Evolutionary conservation across 306 rosid species (phyloP), one percentile per base, ranked within the genome.

Genomic region (Benincasa hispida): DNA sequence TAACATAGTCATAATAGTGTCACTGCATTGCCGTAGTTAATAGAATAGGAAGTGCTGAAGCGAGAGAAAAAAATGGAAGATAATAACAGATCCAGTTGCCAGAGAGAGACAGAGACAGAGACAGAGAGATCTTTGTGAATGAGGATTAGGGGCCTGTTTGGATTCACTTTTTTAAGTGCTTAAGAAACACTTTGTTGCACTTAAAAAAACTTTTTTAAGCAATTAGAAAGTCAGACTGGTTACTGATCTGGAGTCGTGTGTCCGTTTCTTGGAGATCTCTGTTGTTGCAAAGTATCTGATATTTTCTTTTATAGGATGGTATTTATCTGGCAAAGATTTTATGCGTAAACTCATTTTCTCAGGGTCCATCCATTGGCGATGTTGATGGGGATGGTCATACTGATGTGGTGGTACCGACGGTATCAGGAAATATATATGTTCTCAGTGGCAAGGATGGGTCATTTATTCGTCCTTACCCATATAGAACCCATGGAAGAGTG

Each of bases 381-480:
- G 81, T 92, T 77, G 98, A 95, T 60, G 99, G 99, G 60, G 99
- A 95, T 82, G 99, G 99, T 81, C 90, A 81, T 81, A 89, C 99
- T 76, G 99, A 95, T 79, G 86, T 95, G 54, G 96, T 95, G 84
- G 87, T 95, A 79, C 97, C 99, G 72, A 95, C 99, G 6, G 50
- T 88, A 25, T 95, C 99, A 2, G 99, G 99, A 81, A 92, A 89
- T 82, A 88, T 95, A 68, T 85, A 92, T 78, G 98, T 92, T 87
- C 98, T 95, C 66, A 92, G 89, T 77, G 99, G 99, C 78, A 92
- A 87, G 88, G 99, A 95, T 85, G 99, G 99, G 68, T 88, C 88
- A 61, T 47, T 83, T 83, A 81, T 95, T 82, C 91, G 84, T 75
- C 89, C 91, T 42, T 90, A 90, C 84, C 99, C 99, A 4, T 95